Conservation (phyloP, 2,329 filamentous ascomycete species). For the Trichoderma arundinaceum region DNA sequence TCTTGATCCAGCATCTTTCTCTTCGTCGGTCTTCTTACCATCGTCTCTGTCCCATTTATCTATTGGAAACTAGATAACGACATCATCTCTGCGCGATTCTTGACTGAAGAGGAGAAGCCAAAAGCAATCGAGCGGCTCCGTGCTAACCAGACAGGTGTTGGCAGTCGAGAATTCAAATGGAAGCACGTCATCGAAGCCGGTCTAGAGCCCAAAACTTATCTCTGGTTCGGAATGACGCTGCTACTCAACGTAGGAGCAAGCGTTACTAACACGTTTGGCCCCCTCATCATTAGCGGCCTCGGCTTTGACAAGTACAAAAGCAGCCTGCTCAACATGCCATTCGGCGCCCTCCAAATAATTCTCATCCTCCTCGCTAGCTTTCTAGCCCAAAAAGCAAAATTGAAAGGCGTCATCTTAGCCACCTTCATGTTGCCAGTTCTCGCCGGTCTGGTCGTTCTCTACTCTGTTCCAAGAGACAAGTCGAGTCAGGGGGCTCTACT, state of each 20-base stretch:
- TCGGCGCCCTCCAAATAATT: conserved; percentile 65
- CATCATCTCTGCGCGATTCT: conserved; percentile 58
- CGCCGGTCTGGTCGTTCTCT: conserved; percentile 59
- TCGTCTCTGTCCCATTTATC: conserved; percentile 61
- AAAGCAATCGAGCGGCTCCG: conserved; percentile 74
- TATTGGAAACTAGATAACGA: conserved; percentile 67
- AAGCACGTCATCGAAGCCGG: conserved; percentile 64
- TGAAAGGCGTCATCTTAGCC: conserved; percentile 63
- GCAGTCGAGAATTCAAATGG: conserved; percentile 71
- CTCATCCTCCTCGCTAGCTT: conserved; percentile 65
- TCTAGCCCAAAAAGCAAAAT: conserved; percentile 59
- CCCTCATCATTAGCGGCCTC: conserved; percentile 65
- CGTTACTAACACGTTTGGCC: conserved; percentile 69
- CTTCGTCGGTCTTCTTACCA: conserved; percentile 65
- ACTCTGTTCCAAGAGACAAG: conserved; percentile 58
- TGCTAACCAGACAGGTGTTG: conserved; percentile 76
- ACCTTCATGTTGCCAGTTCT: conserved; percentile 64
- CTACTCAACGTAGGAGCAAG: conserved; percentile 68
- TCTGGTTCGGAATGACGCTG: conserved; percentile 66
- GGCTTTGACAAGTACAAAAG: conserved; percentile 64
- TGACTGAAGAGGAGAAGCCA: conserved; percentile 69
- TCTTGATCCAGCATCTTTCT: conserved; percentile 53
- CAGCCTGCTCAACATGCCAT: conserved; percentile 70
- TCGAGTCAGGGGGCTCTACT: conserved; percentile 51
- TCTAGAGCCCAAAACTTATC: conserved; percentile 58